Evolutionary conservation across 164 flowering plant species (phyloP).

Genomic region (Pachysandra terminalis): DNA sequence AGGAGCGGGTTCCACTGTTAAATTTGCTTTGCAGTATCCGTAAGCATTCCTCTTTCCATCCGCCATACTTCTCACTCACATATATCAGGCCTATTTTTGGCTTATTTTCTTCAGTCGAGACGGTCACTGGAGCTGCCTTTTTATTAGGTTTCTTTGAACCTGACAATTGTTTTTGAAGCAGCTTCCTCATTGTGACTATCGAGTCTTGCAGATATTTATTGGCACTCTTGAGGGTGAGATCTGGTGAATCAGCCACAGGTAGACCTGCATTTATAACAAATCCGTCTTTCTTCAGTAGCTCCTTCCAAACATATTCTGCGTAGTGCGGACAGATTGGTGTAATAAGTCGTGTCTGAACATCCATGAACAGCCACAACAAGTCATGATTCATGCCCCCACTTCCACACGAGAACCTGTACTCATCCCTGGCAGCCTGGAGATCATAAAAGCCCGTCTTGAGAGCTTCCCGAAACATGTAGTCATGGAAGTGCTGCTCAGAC

Average conservation of each 20-base stretch:
- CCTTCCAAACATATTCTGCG: constrained; percentile 78
- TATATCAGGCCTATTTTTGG: constrained; percentile 54
- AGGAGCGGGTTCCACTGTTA: constrained; percentile 28
- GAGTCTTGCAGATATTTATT: constrained; percentile 82
- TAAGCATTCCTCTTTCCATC: constrained; percentile 86
- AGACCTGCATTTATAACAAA: constrained; percentile 77
- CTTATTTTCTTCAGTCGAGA: constrained; percentile 30
- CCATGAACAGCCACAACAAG: constrained; percentile 71
- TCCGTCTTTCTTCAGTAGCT: constrained; percentile 67
- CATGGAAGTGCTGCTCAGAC: constrained; percentile 57
- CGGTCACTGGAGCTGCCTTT: constrained; percentile 38
- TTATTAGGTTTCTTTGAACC: constrained; percentile 67
- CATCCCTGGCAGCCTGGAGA: constrained; percentile 89
- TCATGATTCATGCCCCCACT: constrained; percentile 71
- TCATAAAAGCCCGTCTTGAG: constrained; percentile 87
- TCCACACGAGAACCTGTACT: constrained; percentile 84
- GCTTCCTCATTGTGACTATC: constrained; percentile 67
- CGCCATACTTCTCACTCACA: constrained; percentile 75
- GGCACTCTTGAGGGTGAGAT: constrained; percentile 64
- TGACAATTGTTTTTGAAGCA: constrained; percentile 62
- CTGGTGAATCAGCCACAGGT: constrained; percentile 62
- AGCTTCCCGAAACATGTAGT: constrained; percentile 84
- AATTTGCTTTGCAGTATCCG: constrained; percentile 58
- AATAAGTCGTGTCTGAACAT: constrained; percentile 85
- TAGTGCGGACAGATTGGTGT: constrained; percentile 93